These are phyloP conservation scores for Erythrophleum ivorense DNA, from an alignment of 331 rosid genomes.

Conservation along the genomic window DNA sequence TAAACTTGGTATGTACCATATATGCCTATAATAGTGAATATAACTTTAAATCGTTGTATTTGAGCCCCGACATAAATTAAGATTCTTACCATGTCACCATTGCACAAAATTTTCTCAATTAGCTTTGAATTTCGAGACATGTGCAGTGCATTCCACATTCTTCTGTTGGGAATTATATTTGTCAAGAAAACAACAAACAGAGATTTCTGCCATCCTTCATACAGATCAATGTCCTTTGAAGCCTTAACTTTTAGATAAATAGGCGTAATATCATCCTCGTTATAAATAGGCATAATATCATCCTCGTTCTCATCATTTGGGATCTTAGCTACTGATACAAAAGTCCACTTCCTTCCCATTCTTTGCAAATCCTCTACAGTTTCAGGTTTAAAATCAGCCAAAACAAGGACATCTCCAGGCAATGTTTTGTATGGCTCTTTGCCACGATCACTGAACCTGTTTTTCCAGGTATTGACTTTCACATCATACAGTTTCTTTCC, in stretches of 20 bases:
- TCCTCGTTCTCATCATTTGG: slow-evolving; percentile 1
- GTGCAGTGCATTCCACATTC: slow-evolving; percentile 48
- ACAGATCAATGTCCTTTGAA: slow-evolving; percentile 32
- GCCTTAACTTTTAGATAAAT: slow-evolving; percentile 40
- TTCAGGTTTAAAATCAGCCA: slow-evolving; percentile 61
- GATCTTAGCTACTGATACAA: slow-evolving; percentile 35
- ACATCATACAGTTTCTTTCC: slow-evolving; percentile 39
- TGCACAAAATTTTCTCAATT: slow-evolving; percentile 37
- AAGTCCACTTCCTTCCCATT: slow-evolving; percentile 47
- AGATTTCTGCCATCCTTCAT: slow-evolving; percentile 6
- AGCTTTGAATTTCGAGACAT: slow-evolving; percentile 42
- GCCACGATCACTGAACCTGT: slow-evolving; percentile 14
- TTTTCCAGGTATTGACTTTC: slow-evolving; percentile 51
- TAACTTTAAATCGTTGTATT: neutral
- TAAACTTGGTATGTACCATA: neutral
- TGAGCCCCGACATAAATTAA: neutral
- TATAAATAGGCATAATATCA: slow-evolving; percentile 17
- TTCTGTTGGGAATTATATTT: slow-evolving; percentile 40
- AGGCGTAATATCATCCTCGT: no score
- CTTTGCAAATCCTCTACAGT: slow-evolving; percentile 48
- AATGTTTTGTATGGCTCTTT: slow-evolving; percentile 13
- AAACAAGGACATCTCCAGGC: slow-evolving; percentile 62
- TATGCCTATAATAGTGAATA: neutral
- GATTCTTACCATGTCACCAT: neutral
- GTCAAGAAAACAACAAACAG: slow-evolving; percentile 51